phyloP scores from a whole-genome alignment of 208 protist species.

The Leishmania martiniquensis region DNA sequence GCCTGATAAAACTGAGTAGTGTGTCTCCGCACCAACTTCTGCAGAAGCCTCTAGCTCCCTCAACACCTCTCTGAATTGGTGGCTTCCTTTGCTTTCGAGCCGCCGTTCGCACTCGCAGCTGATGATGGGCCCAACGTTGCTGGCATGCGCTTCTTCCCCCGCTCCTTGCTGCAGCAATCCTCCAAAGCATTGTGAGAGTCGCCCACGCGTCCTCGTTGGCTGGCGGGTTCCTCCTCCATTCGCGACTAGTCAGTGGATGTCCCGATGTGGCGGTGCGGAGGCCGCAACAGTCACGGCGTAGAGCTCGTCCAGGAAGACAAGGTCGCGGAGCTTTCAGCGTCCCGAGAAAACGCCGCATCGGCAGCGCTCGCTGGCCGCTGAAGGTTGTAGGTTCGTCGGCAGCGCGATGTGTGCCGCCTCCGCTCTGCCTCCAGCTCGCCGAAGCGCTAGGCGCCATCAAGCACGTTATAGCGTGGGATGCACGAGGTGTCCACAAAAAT shows the following conservation, averaged over 20 bases:
- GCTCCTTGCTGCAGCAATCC: neutral
- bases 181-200: conserved; percentile 8
- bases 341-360: conserved; percentile 4
- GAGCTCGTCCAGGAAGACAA: conserved; percentile 13
- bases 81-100: neutral
- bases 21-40: conserved; percentile 45
- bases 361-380: conserved; percentile 3
- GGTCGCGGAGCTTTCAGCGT: neutral
- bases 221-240: conserved; percentile 1
- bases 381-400: conserved; percentile 6
- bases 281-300: neutral
- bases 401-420: conserved; percentile 13
- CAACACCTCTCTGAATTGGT: conserved; percentile 14
- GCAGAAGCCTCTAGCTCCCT: conserved; percentile 45
- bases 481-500: conserved; percentile 52
- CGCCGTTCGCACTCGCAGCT: neutral
- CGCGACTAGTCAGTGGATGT: conserved; percentile 1
- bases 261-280: conserved; percentile 20
- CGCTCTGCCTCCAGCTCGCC: conserved; percentile 30
- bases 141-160: neutral
- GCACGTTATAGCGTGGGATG: conserved; percentile 48
- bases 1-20: conserved; percentile 61
- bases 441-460: conserved; percentile 43
- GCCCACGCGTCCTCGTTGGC: neutral
- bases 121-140: neutral